These are phyloP conservation scores for Termitomyces sp. DNA, from an alignment of 768 basidiomycete species.

Conservation along the genomic window DNA sequence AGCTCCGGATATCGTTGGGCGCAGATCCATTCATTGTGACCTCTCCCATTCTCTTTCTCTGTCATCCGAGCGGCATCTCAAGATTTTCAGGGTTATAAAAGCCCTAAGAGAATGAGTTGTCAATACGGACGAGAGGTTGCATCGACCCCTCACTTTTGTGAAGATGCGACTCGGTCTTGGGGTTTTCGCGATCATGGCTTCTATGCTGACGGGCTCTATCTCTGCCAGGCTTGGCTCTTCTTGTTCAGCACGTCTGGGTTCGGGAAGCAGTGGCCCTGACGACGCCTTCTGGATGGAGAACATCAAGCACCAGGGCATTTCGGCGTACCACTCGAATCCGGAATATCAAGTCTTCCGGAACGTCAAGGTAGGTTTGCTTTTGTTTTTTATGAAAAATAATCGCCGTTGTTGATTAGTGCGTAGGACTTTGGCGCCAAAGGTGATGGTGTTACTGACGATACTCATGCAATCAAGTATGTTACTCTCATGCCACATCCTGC, in stretches of 20 bases:
- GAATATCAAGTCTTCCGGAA: conserved; percentile 71
- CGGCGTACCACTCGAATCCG: conserved; percentile 57
- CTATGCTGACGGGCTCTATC: conserved; percentile 3
- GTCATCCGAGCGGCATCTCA: not conserved
- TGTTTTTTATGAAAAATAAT: not conserved
- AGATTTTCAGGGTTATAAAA: not conserved
- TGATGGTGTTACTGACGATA: conserved; percentile 74
- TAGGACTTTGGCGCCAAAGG: conserved; percentile 38
- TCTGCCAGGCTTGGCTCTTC: conserved; percentile 32
- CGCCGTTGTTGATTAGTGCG: not conserved
- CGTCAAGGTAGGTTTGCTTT: conserved; percentile 40
- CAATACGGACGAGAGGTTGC: not conserved
- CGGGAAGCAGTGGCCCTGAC: conserved; percentile 43
- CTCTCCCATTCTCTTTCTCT: not conserved
- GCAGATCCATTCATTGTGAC: not conserved
- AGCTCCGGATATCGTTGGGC: not conserved
- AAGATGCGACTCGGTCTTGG: not conserved
- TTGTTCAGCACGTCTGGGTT: conserved; percentile 39
- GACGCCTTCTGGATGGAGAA: conserved; percentile 69
- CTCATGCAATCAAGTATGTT: conserved; percentile 64
- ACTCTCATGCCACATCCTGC: not conserved
- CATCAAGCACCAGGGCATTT: conserved; percentile 67
- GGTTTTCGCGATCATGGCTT: not conserved
- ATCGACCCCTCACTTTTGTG: not conserved
- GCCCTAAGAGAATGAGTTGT: not conserved